Percentiles rank a stretch among this genome's conserved stretches.
Evolutionary conservation across 805 yeast genomes (phyloP).

Genomic region (Saccharomycopsis sp.): DNA sequence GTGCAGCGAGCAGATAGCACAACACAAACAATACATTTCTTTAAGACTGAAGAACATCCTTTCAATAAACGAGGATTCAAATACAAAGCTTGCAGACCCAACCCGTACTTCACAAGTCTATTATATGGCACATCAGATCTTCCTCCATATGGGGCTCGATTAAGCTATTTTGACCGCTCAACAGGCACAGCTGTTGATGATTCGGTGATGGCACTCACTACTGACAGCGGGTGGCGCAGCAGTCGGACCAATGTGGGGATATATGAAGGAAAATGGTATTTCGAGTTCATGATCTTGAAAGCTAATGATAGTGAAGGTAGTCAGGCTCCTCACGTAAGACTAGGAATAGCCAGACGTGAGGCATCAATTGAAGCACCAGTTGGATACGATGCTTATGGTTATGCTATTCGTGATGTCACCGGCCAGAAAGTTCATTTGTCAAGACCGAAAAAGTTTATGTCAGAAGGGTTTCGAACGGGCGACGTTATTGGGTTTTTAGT

Average conservation of each 20-base stretch:
- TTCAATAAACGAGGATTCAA: constrained; percentile 73
- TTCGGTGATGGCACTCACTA: constrained; percentile 41
- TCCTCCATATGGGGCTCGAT: constrained; percentile 54
- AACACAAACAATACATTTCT: constrained; percentile 29
- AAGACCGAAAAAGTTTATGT: constrained; percentile 52
- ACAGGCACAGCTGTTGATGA: constrained; percentile 43
- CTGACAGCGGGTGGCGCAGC: constrained; percentile 73
- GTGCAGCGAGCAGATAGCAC: background rate
- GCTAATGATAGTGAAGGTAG: constrained; percentile 29
- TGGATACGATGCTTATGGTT: constrained; percentile 92
- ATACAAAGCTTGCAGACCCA: constrained; percentile 72
- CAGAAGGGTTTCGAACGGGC: constrained; percentile 56
- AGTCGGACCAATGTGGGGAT: constrained; percentile 68
- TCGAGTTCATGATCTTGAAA: constrained; percentile 60
- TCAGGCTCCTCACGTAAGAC: constrained; percentile 53
- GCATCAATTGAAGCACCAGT: constrained; percentile 91
- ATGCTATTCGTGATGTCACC: constrained; percentile 75
- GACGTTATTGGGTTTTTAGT: constrained; percentile 80
- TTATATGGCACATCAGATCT: constrained; percentile 69
- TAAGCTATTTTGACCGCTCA: constrained; percentile 65
- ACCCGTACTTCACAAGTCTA: constrained; percentile 47
- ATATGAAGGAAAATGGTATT: constrained; percentile 72
- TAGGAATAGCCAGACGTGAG: constrained; percentile 81
- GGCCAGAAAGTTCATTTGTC: constrained; percentile 75
- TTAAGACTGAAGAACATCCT: constrained; percentile 69